Conservation (phyloP, 2,329 filamentous ascomycete species). For the Phialophora macrospora region DNA sequence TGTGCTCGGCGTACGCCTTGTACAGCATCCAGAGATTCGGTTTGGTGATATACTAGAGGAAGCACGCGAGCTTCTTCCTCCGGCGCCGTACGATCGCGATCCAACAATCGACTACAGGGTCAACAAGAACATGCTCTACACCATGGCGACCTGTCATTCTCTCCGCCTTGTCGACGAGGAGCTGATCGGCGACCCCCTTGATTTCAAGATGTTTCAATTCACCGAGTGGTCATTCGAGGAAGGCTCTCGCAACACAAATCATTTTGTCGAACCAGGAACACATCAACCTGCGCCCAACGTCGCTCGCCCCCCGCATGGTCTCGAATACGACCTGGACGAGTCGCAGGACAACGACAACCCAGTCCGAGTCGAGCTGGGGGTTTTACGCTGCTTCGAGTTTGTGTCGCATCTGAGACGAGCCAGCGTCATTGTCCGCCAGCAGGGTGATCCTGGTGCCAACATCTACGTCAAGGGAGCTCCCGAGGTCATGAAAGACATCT, state of each 20-base stretch:
- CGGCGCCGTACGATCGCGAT: conserved; percentile 61
- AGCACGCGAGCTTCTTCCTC: conserved; percentile 62
- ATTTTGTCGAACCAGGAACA: conserved; percentile 72
- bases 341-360: conserved; percentile 34
- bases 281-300: conserved; percentile 80
- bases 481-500: conserved; percentile 95
- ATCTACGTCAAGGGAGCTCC: conserved; percentile 96
- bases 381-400: conserved; percentile 91
- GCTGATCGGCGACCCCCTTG: conserved; percentile 88
- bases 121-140: conserved; percentile 77
- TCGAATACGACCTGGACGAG: conserved; percentile 63
- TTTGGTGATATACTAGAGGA: conserved; percentile 77
- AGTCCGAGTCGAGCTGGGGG: conserved; percentile 76
- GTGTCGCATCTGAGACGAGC: conserved; percentile 89
- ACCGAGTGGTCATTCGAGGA: conserved; percentile 93
- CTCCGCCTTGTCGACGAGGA: conserved; percentile 84
- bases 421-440: conserved; percentile 88
- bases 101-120: conserved; percentile 64
- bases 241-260: conserved; percentile 70
- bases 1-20: conserved; percentile 83
- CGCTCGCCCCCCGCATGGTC: conserved; percentile 73
- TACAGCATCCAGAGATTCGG: conserved; percentile 63
- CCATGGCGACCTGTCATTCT: conserved; percentile 97
- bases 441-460: conserved; percentile 80
- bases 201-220: conserved; percentile 98